Conservation (phyloP, 2,329 filamentous ascomycete genomes). For the Botrytis aclada region DNA sequence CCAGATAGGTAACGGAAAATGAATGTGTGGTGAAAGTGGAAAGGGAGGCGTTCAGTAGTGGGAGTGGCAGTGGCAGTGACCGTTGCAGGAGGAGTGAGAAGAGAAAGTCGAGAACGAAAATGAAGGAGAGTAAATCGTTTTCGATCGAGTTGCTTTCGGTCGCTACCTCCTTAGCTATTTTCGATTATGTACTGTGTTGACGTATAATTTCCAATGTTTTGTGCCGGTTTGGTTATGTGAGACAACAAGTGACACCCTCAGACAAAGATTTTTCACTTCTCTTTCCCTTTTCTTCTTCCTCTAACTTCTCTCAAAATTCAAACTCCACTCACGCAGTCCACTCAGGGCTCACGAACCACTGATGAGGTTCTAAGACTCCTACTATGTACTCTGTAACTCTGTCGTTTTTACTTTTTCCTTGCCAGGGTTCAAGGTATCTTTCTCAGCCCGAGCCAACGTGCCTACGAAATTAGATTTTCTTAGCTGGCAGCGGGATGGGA, state of each 20-base stretch:
- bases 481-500: background rate
- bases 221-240: conserved; percentile 4
- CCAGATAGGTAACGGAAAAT: background rate
- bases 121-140: conserved; percentile 6
- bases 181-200: background rate
- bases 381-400: background rate
- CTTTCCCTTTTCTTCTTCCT: background rate
- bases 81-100: background rate
- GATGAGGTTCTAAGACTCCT: background rate
- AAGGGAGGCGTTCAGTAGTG: background rate
- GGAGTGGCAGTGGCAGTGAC: background rate
- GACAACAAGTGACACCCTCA: conserved; percentile 5
- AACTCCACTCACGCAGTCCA: background rate
- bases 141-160: background rate
- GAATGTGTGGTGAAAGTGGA: background rate
- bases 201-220: background rate
- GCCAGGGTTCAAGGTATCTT: conserved; percentile 7
- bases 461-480: background rate
- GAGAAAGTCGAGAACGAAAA: background rate
- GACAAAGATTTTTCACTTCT: background rate
- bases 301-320: background rate
- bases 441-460: background rate
- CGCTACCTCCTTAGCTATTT: background rate
- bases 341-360: background rate
- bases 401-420: background rate